These are phyloP conservation scores for Pilaira anomala DNA, from an alignment of 192 early-diverging fungal genomes.

Conservation along the genomic window DNA sequence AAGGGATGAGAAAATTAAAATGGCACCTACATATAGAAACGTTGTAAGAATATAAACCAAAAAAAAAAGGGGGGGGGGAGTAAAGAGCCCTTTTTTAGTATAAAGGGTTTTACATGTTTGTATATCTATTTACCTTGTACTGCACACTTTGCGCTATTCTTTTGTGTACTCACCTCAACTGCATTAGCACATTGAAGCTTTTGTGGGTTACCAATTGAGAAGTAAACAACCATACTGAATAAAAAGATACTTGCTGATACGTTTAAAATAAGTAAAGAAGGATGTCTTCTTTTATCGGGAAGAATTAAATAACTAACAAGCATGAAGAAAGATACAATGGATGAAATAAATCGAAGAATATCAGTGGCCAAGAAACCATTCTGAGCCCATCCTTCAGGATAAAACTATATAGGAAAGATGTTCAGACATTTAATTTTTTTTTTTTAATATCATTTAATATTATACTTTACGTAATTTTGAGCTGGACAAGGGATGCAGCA, in stretches of 20 bases:
- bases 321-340: slow-evolving; percentile 37
- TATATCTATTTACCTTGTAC: slow-evolving; percentile 38
- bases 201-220: slow-evolving; percentile 42
- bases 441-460: too few species aligned
- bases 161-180: slow-evolving; percentile 41
- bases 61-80: too few species aligned
- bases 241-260: slow-evolving; percentile 47
- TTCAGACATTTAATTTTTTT: background rate
- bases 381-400: slow-evolving; percentile 35
- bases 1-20: slow-evolving; percentile 48
- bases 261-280: slow-evolving; percentile 46
- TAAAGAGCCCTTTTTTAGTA: too few species aligned
- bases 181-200: slow-evolving; percentile 42
- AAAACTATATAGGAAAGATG: slow-evolving; percentile 23
- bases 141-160: slow-evolving; percentile 45
- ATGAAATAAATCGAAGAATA: slow-evolving; percentile 41
- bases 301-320: slow-evolving; percentile 45
- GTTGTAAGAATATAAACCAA: too few species aligned
- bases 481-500: slow-evolving; percentile 56
- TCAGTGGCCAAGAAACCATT: slow-evolving; percentile 44
- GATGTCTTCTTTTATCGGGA: slow-evolving; percentile 47
- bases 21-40: slow-evolving; percentile 31
- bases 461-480: slow-evolving; percentile 33
- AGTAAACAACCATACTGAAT: slow-evolving; percentile 45
- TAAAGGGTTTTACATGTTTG: background rate